A percentile compares a stretch with the other conserved stretches of the same genome.
Conservation (phyloP, 495 filamentous ascomycete species). For the Durotheca rogersii region DNA sequence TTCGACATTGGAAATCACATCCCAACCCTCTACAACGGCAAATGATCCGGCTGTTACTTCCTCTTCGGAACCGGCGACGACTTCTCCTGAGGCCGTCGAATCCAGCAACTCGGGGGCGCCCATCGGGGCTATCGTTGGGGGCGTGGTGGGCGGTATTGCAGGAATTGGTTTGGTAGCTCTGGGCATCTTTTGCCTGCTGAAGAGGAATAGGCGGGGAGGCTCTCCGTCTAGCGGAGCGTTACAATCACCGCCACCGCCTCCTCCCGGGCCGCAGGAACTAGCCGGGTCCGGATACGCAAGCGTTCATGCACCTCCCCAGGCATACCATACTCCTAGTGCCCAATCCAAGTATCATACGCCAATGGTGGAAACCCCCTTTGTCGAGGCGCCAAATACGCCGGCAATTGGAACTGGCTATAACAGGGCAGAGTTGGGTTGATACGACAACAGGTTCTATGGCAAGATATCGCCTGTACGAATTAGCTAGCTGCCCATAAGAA, state of each 20-base stretch:
- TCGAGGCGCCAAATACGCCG: conserved; percentile 17
- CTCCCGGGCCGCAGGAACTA: conserved; percentile 18
- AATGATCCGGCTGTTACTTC: not conserved
- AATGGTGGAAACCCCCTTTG: conserved; percentile 1
- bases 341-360: conserved; percentile 8
- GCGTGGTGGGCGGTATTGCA: conserved; percentile 20
- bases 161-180: conserved; percentile 12
- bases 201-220: conserved; percentile 3
- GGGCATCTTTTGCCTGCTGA: conserved; percentile 19
- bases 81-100: conserved; percentile 3
- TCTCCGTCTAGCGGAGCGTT: not conserved
- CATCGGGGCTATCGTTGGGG: conserved; percentile 21
- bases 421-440: conserved; percentile 17
- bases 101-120: conserved; percentile 3
- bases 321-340: not conserved
- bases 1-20: not conserved
- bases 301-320: conserved; percentile 1
- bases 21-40: not conserved
- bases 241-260: conserved; percentile 1
- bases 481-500: no score
- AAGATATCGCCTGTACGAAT: no score
- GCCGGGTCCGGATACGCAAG: not conserved
- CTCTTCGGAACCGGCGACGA: not conserved
- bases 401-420: conserved; percentile 17
- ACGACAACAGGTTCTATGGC: not conserved